These are phyloP conservation scores for Mucor velutinosus DNA, from an alignment of 371 early-diverging fungal species.

Conservation along the genomic window DNA sequence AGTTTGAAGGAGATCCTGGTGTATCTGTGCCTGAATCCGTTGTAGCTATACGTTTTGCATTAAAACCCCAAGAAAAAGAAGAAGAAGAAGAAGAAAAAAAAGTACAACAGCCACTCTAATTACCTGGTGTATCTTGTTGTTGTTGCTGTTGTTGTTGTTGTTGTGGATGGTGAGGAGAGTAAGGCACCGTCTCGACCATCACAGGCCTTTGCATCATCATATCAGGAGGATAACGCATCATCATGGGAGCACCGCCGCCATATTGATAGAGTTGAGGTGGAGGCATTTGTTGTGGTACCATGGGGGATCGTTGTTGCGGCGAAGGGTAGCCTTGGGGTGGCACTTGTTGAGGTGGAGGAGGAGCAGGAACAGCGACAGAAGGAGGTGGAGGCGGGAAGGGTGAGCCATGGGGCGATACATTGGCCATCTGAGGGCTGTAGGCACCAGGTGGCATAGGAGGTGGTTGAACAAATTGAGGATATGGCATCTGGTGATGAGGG, in stretches of 20 bases:
- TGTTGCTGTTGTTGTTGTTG: background rate
- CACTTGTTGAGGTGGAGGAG: background rate
- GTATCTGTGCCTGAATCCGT: slow-evolving; percentile 4
- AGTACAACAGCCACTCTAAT: background rate
- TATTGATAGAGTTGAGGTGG: slow-evolving; percentile 60
- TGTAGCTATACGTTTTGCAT: background rate
- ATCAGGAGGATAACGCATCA: slow-evolving; percentile 59
- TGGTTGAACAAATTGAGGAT: slow-evolving; percentile 51
- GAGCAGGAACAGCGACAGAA: background rate
- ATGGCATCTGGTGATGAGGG: slow-evolving; percentile 38
- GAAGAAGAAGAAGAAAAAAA: no score
- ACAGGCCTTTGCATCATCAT: slow-evolving; percentile 49
- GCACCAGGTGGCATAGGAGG: slow-evolving; percentile 40
- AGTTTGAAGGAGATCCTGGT: slow-evolving; percentile 10
- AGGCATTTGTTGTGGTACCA: slow-evolving; percentile 54
- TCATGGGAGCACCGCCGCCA: slow-evolving; percentile 53
- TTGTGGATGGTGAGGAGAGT: slow-evolving; percentile 26
- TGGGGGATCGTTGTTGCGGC: slow-evolving; percentile 48
- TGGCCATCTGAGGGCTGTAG: slow-evolving; percentile 53
- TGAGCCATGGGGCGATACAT: slow-evolving; percentile 47
- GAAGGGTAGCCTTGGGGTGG: slow-evolving; percentile 43
- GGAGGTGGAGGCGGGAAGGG: slow-evolving; percentile 30
- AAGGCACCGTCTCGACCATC: slow-evolving; percentile 34
- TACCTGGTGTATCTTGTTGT: slow-evolving; percentile 11
- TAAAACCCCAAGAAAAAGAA: background rate